A percentile compares a stretch with the other conserved stretches of the same genome.
Conservation (phyloP, 331 rosid genomes). For the Pyrus hybrid region DNA sequence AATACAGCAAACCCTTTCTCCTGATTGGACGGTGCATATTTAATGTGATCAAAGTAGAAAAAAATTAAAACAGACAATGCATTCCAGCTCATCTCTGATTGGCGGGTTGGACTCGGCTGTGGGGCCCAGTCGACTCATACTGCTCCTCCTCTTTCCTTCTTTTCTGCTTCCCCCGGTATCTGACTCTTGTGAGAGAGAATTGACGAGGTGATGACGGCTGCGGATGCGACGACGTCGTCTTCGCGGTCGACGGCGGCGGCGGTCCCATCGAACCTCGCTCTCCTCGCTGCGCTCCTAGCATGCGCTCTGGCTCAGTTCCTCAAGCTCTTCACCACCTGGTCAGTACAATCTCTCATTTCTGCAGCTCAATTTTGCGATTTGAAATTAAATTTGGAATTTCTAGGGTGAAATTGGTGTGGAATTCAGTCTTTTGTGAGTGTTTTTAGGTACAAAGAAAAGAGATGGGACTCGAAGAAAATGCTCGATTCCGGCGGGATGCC, state of each 20-base stretch:
- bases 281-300: slow-evolving; percentile 18
- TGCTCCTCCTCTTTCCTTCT: not conserved
- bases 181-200: not conserved
- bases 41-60: too few species aligned
- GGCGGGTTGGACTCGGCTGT: not conserved
- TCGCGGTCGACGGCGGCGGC: slow-evolving; percentile 4
- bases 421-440: not conserved
- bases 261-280: slow-evolving; percentile 45
- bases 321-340: slow-evolving; percentile 91
- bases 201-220: slow-evolving; percentile 48
- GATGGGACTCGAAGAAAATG: slow-evolving; percentile 83
- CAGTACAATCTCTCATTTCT: not conserved
- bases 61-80: not conserved
- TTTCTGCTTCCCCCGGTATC: not conserved
- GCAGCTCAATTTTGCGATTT: not conserved
- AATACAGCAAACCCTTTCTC: too few species aligned
- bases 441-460: slow-evolving; percentile 68
- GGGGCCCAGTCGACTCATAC: not conserved
- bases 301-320: slow-evolving; percentile 79
- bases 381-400: not conserved
- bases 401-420: not conserved
- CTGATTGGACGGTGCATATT: not conserved
- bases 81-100: not conserved
- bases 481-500: slow-evolving; percentile 89
- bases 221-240: slow-evolving; percentile 33